Conservation (phyloP, 2,329 filamentous ascomycete genomes). For the Thermoascus crustaceus region DNA sequence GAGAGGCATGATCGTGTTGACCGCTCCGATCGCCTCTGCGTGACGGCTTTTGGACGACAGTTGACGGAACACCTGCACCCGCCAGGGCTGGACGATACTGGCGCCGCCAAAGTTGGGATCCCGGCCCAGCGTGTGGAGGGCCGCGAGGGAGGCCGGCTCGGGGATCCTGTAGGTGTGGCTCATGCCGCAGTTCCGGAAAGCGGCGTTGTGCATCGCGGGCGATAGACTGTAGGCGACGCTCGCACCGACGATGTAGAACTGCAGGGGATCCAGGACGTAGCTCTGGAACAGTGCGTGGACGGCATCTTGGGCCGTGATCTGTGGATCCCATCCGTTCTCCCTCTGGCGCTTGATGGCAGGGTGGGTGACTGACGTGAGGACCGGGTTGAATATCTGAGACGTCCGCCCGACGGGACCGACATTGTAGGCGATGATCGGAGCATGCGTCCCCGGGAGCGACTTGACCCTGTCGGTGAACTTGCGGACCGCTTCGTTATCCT, state of each 20-base stretch:
- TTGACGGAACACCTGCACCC: slow-evolving; percentile 31
- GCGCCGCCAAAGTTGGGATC: slow-evolving; percentile 34
- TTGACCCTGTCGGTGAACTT: slow-evolving; percentile 31
- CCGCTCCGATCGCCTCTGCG: slow-evolving; percentile 38
- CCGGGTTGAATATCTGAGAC: slow-evolving; percentile 37
- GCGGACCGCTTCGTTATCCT: slow-evolving; percentile 30
- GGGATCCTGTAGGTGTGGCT: slow-evolving; percentile 33
- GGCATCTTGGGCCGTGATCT: slow-evolving; percentile 31
- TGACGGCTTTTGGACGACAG: slow-evolving; percentile 33
- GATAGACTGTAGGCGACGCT: slow-evolving; percentile 36
- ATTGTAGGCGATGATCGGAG: slow-evolving; percentile 34
- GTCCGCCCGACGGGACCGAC: slow-evolving; percentile 33
- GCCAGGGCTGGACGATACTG: slow-evolving; percentile 38
- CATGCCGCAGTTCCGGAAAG: slow-evolving; percentile 32
- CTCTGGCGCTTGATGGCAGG: slow-evolving; percentile 22
- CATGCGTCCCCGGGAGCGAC: slow-evolving; percentile 21
- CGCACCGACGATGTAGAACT: slow-evolving; percentile 36
- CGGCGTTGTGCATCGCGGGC: slow-evolving; percentile 37
- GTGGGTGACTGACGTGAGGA: slow-evolving; percentile 35
- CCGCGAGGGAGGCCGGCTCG: slow-evolving; percentile 28
- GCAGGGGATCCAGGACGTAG: slow-evolving; percentile 34
- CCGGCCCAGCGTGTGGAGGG: slow-evolving; percentile 29
- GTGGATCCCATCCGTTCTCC: slow-evolving; percentile 21
- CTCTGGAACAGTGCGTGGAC: slow-evolving; percentile 33
- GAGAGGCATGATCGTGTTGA: slow-evolving; percentile 39